A percentile compares a stretch with the other conserved stretches of the same genome.
These are phyloP conservation scores for Biscutella laevigata DNA, from an alignment of 441 rosid species.

Conservation along the genomic window DNA sequence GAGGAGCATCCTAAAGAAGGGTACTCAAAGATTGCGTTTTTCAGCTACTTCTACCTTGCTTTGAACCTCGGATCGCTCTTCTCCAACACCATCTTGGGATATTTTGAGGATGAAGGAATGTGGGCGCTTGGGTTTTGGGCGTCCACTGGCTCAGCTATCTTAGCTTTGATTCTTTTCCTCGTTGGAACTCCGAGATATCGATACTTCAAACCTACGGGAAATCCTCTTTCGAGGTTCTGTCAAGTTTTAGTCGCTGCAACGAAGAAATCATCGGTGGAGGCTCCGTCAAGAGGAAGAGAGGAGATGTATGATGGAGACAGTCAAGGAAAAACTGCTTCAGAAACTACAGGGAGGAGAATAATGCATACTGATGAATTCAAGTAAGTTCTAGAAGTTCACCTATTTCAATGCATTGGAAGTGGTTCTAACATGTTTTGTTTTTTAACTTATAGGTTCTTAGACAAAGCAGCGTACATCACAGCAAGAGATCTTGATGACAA, in stretches of 20 bases:
- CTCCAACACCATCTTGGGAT: conserved; percentile 81
- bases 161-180: conserved; percentile 61
- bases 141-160: conserved; percentile 72
- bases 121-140: conserved; percentile 95
- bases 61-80: conserved; percentile 88
- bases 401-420: neutral
- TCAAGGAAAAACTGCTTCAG: conserved; percentile 15
- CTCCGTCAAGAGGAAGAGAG: conserved; percentile 26
- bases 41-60: conserved; percentile 91
- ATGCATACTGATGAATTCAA: conserved; percentile 30
- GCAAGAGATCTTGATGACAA: conserved; percentile 58
- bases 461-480: conserved; percentile 72
- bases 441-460: conserved; percentile 58
- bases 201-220: conserved; percentile 80
- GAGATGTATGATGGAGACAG: conserved; percentile 26
- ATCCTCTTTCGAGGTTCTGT: conserved; percentile 69
- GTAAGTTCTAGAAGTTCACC: neutral
- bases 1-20: conserved; percentile 77
- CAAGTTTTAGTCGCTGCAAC: conserved; percentile 74
- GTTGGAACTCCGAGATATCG: conserved; percentile 64
- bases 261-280: conserved; percentile 48
- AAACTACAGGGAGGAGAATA: conserved; percentile 25
- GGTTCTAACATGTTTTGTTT: conserved; percentile 10
- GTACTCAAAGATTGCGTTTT: conserved; percentile 73
- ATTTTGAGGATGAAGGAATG: conserved; percentile 79